Conservation (phyloP, 176 grass and related monocot species). For the Tuctoria greenei region DNA sequence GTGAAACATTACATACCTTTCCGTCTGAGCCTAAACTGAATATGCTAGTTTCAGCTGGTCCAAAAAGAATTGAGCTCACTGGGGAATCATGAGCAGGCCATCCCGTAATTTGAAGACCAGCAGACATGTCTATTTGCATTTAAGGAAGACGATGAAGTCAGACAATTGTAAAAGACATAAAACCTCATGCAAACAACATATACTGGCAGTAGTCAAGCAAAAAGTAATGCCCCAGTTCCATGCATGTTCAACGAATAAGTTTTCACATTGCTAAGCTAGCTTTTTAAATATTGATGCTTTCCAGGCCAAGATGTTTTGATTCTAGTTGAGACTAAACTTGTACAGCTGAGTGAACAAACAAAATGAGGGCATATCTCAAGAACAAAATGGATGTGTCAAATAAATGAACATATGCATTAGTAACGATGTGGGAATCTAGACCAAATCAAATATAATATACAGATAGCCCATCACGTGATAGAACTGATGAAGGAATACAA, state of each 20-base stretch:
- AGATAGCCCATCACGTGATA: slow-evolving; percentile 29
- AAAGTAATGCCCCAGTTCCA: slow-evolving; percentile 3
- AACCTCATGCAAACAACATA: slow-evolving; percentile 16
- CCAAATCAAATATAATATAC: background rate
- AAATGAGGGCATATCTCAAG: background rate
- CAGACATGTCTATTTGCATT: slow-evolving; percentile 84
- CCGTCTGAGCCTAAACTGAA: slow-evolving; percentile 92
- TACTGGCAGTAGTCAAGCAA: slow-evolving; percentile 4
- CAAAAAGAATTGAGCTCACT: slow-evolving; percentile 84
- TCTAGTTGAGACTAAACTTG: background rate
- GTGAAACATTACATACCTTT: slow-evolving; percentile 54
- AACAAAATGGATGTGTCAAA: background rate
- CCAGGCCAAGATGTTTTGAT: background rate
- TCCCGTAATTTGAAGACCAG: slow-evolving; percentile 96
- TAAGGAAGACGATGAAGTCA: slow-evolving; percentile 39
- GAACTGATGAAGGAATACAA: slow-evolving; percentile 8
- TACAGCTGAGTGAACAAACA: background rate
- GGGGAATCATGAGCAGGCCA: slow-evolving; percentile 97
- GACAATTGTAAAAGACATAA: slow-evolving; percentile 5
- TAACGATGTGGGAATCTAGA: background rate
- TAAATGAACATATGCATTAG: background rate
- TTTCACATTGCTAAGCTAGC: background rate
- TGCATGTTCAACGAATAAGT: background rate
- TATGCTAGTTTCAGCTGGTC: slow-evolving; percentile 94
- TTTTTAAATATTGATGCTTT: background rate